phyloP scores from a whole-genome alignment of 768 basidiomycete genomes.

The Epithele typhae region DNA sequence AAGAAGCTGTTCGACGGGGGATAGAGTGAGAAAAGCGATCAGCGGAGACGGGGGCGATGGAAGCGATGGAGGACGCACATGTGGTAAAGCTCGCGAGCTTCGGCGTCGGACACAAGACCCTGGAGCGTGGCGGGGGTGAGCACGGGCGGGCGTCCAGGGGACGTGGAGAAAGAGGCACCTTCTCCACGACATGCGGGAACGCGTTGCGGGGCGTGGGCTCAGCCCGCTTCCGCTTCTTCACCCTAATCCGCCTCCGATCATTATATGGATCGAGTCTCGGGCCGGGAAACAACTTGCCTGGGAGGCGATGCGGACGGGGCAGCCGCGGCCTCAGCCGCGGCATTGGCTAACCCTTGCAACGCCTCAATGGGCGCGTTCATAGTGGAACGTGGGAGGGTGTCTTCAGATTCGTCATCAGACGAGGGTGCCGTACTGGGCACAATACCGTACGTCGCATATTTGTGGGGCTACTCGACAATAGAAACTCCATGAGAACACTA shows the following conservation, averaged over 20 bases:
- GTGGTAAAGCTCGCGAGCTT: conserved; percentile 88
- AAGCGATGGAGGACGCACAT: conserved; percentile 39
- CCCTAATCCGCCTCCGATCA: conserved; percentile 40
- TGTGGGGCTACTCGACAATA: conserved; percentile 59
- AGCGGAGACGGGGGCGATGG: conserved; percentile 16
- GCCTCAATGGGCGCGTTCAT: conserved; percentile 94
- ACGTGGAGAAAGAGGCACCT: conserved; percentile 38
- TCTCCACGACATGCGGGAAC: conserved; percentile 87
- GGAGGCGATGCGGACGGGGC: conserved; percentile 63
- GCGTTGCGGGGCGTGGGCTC: conserved; percentile 83
- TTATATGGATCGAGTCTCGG: too few species aligned
- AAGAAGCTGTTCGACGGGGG: conserved; percentile 50
- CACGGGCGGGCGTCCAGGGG: not conserved
- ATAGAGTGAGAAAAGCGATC: not conserved
- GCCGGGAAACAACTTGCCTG: conserved; percentile 35
- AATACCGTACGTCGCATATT: conserved; percentile 89
- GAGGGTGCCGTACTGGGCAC: conserved; percentile 79
- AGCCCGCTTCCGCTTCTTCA: conserved; percentile 80
- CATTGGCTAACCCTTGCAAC: conserved; percentile 89
- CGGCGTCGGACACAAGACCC: conserved; percentile 80
- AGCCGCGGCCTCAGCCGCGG: conserved; percentile 89
- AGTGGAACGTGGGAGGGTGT: conserved; percentile 76
- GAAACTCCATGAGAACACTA: conserved; percentile 11
- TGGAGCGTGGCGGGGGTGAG: conserved; percentile 28
- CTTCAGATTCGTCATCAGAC: conserved; percentile 90